Evolutionary conservation across 2,329 filamentous ascomycete species (phyloP).

Genomic region (Rosellinia necatrix): DNA sequence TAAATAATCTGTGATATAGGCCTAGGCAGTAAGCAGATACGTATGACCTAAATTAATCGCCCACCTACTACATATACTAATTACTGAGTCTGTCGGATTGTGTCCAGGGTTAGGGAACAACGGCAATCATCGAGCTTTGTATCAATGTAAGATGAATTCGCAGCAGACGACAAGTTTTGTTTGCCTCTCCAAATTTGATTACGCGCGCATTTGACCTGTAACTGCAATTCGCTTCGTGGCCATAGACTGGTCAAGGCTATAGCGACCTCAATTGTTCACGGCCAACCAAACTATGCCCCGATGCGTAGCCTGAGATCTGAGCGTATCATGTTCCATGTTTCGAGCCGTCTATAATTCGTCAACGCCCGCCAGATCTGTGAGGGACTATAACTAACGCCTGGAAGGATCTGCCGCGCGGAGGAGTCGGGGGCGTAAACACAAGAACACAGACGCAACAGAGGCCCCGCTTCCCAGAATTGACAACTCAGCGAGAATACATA

Average conservation of each 20-base stretch:
- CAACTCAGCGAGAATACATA: neutral
- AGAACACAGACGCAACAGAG: neutral
- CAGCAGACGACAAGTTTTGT: too few species aligned
- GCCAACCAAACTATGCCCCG: neutral
- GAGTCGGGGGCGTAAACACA: conserved; percentile 4
- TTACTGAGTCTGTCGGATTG: too few species aligned
- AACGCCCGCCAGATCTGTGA: neutral
- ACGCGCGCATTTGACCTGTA: too few species aligned
- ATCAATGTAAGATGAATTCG: too few species aligned
- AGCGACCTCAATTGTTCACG: neutral
- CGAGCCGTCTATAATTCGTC: neutral
- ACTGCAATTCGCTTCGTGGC: too few species aligned
- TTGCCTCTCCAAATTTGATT: too few species aligned
- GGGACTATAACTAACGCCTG: neutral
- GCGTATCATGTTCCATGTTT: neutral
- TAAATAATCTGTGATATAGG: neutral
- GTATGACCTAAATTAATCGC: conserved; percentile 13
- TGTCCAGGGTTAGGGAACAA: neutral
- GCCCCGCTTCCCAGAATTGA: neutral
- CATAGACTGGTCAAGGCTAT: neutral
- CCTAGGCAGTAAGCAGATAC: neutral
- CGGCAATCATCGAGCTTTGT: neutral
- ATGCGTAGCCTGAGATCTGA: neutral
- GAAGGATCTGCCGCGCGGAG: conserved; percentile 11
- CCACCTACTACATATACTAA: neutral